Conservation (phyloP, 2,329 filamentous ascomycete genomes). For the Cladosporium austrohemisphaericum region DNA sequence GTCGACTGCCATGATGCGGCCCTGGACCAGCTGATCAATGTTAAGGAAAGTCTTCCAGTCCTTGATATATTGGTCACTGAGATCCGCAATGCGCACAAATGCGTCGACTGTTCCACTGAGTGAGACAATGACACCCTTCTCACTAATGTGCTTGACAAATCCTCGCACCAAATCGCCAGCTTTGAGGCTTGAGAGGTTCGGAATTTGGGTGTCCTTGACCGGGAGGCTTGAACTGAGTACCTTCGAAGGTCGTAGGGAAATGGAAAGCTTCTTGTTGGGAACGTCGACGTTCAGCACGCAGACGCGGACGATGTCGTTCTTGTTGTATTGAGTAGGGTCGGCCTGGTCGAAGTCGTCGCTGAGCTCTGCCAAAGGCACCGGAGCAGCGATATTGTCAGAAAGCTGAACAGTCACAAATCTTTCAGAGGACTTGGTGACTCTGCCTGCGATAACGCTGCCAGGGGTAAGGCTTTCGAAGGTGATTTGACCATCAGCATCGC, state of each 20-base stretch:
- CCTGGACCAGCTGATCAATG: conserved; percentile 84
- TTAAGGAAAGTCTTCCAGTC: conserved; percentile 92
- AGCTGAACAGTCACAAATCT: conserved; percentile 81
- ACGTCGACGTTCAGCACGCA: conserved; percentile 76
- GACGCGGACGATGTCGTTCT: conserved; percentile 85
- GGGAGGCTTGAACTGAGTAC: conserved; percentile 80
- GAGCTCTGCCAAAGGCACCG: conserved; percentile 77
- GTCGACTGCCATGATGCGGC: conserved; percentile 74
- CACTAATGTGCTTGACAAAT: conserved; percentile 84
- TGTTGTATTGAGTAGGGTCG: conserved; percentile 69
- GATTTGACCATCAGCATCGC: conserved; percentile 49
- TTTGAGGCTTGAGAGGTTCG: conserved; percentile 64
- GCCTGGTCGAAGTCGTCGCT: conserved; percentile 81
- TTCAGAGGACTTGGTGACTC: conserved; percentile 81
- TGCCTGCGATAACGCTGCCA: conserved; percentile 77
- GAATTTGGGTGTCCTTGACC: conserved; percentile 77
- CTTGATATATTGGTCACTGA: conserved; percentile 88
- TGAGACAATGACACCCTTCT: conserved; percentile 83
- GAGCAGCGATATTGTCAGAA: conserved; percentile 72
- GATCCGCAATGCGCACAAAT: conserved; percentile 78
- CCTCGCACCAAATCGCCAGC: conserved; percentile 79
- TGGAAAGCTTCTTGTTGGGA: conserved; percentile 75
- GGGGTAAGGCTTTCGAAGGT: conserved; percentile 68
- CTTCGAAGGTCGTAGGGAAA: conserved; percentile 82
- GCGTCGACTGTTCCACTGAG: conserved; percentile 78